These are phyloP conservation scores for Cubamyces sp. DNA, from an alignment of 768 basidiomycete species.

Conservation along the genomic window DNA sequence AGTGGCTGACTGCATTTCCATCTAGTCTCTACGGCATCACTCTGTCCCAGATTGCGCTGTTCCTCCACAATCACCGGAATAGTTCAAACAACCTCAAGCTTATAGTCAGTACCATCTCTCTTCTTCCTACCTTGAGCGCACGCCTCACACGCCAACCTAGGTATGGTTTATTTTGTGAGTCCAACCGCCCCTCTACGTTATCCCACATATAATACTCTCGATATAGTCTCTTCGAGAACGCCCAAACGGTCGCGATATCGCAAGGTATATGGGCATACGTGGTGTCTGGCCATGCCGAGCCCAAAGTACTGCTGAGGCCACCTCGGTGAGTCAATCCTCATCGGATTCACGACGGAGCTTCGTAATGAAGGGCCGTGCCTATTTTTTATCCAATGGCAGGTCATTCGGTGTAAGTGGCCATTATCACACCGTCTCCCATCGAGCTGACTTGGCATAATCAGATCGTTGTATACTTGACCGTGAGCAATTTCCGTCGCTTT, in stretches of 20 bases:
- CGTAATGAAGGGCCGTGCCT: neutral
- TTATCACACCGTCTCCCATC: too few relatives aligned
- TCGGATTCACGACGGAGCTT: neutral
- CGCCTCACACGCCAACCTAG: neutral
- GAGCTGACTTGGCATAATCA: neutral
- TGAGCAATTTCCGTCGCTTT: neutral
- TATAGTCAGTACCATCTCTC: neutral
- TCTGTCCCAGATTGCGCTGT: neutral
- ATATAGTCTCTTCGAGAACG: conserved; percentile 1
- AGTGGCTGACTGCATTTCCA: too few relatives aligned
- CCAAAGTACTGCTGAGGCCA: neutral
- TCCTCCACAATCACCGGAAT: neutral
- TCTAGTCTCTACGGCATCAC: neutral
- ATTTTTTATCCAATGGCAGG: neutral
- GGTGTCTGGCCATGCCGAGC: neutral
- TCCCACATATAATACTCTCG: neutral
- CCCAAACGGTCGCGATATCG: neutral
- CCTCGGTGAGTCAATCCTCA: neutral
- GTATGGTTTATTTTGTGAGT: conserved; percentile 3
- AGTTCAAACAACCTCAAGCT: neutral
- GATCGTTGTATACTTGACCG: conserved; percentile 3
- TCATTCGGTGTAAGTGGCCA: neutral
- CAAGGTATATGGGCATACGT: neutral
- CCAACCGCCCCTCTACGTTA: too few relatives aligned
- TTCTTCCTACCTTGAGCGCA: neutral